Evolutionary conservation across 768 basidiomycete genomes (phyloP), one percentile per base, ranked within the genome.

Genomic region (Trametes coccinea): DNA sequence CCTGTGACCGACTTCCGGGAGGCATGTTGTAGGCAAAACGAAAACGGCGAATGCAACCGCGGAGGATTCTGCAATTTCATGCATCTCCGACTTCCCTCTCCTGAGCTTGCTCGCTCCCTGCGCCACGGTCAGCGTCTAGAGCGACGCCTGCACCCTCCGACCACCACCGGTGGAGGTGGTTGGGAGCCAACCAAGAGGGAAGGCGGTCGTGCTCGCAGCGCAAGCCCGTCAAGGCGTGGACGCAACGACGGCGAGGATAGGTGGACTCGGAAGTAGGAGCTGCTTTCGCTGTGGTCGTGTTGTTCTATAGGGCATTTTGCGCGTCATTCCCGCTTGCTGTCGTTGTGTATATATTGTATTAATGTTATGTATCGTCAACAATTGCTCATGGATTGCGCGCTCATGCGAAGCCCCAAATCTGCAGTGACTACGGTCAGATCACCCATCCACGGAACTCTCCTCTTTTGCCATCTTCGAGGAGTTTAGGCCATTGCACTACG

Each of bases 51-150:
- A 76, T 99, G 97, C 75, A 96, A 96, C 70, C 88, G 97, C 45
- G 97, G 96, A 33, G 95, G 95, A 2, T 98, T 97, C 78, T 98
- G 96, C 77, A 98, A 99, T 75, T 99, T 99, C 72, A 97, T 98
- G 93, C 95, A 98, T 77, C 80, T 98, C 37, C 87, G 93, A 13
- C 82, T 93, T 22, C 92, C 95, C 4, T 91, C 93, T 33, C 87
- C 89, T 71, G 87, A 92, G 10, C 83, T 97, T 11, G 90, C 93
- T 2, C 84, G 83, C 46, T 85, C 89, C 7, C 78, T 98, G 56
- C 84, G 86, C 16, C 87, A 85, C 46, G 92, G 93, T 13, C 95
- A 98, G 72, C 82, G 90, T 44, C 67, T 97, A 37, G 93, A 95
- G 67, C 81, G 93, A 55, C 85, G 89, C 60, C 70, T 91, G 48